phyloP scores from a whole-genome alignment of 225 moss, liverwort and hornwort genomes.

The Physcomitrium patens region DNA sequence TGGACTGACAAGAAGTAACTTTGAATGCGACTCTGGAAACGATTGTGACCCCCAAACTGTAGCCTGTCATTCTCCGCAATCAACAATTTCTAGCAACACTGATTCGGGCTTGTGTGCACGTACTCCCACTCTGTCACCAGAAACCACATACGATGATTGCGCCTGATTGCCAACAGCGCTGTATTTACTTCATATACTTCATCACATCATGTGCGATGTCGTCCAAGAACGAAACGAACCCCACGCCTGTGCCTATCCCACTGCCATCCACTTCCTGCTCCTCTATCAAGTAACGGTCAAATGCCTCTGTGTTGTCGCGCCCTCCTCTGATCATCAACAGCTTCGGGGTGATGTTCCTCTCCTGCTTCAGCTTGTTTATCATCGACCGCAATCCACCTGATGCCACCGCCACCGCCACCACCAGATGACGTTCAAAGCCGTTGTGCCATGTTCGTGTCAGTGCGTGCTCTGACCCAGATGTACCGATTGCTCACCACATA shows the following conservation, averaged over 20 bases:
- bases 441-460: not conserved
- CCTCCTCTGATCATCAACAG: constrained; percentile 93
- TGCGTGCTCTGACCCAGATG: not conserved
- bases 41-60: too few species aligned
- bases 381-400: constrained; percentile 83
- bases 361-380: constrained; percentile 90
- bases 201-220: constrained; percentile 91
- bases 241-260: constrained; percentile 81
- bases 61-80: too few species aligned
- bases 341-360: constrained; percentile 96
- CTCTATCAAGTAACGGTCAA: constrained; percentile 97
- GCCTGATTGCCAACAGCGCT: not conserved
- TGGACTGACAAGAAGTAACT: too few species aligned
- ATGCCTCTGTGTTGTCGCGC: constrained; percentile 84
- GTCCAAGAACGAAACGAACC: constrained; percentile 96
- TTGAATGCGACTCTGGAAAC: too few species aligned
- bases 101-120: too few species aligned
- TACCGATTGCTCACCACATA: not conserved
- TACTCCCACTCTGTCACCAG: too few species aligned
- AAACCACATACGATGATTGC: not conserved
- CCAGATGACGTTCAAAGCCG: not conserved
- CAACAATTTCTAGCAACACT: too few species aligned
- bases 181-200: constrained; percentile 78
- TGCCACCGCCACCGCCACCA: constrained; percentile 20
- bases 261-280: constrained; percentile 98